Evolutionary conservation across 495 filamentous ascomycete species (phyloP), one percentile per base, ranked within the genome.

Genomic region (Penicillium argentinense): DNA sequence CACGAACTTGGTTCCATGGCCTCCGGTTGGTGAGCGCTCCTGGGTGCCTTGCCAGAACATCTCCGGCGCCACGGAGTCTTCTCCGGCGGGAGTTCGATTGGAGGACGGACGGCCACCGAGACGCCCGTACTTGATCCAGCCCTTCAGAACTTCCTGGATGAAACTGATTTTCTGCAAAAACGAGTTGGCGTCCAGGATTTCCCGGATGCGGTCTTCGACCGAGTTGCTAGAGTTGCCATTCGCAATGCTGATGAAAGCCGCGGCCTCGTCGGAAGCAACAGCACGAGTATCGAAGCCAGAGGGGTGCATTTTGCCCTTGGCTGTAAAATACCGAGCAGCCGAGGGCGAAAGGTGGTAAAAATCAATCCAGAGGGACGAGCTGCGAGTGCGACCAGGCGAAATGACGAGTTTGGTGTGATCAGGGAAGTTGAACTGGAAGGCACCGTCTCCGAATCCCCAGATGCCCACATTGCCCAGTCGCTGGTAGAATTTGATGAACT

Each of bases 381-480:
- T 72, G 43, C 72, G 62, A 1, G 76, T 85, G 19, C 83, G 88
- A 27, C 84, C 81, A 6, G 81, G 74, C 25, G 88, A 87, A 37
- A 96, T 72, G 3, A 95, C 81, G 19, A 96, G 77, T 63, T 98
- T 98, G 22, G 93, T 97, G 62, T 98, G 93, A 53, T 98, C 93
- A 5, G 92, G 91, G 69, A 97, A 98, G 66, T 98, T 97, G 69
- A 96, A 88, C 80, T 92, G 88, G 56, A 96, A 83, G 53, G 88
- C 84, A 1, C 91, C 91, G 63, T 96, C 89, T 25, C 78, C 79
- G 48, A 96, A 96, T 47, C 84, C 87, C 91, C 92, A 92, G 59
- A 91, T 82, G 21, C 89, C 87, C 25, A 92, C 86, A 58, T 90
- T 88, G 11, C 92, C 88, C 42, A 91, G 80, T 26, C 91, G 78